These are phyloP conservation scores for Arabidopsis arenosa DNA, from an alignment of 345 rosid species.

Conservation along the genomic window DNA sequence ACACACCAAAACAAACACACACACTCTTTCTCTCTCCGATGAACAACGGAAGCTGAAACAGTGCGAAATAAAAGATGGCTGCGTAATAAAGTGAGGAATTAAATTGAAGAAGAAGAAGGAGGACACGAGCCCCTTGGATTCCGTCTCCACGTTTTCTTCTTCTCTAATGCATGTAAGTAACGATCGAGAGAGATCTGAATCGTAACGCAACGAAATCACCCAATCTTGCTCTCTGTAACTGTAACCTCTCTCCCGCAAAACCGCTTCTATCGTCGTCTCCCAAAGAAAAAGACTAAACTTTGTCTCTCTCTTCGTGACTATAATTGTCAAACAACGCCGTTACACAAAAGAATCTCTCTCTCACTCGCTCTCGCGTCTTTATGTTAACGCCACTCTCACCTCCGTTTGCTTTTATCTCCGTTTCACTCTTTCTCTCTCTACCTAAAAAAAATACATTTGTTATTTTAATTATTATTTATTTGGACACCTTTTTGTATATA, in stretches of 20 bases:
- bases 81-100: slow-evolving; percentile 25
- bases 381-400: slow-evolving; percentile 20
- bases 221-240: slow-evolving; percentile 32
- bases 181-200: slow-evolving; percentile 50
- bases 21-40: background rate
- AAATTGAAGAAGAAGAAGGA: slow-evolving; percentile 3
- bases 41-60: slow-evolving; percentile 7
- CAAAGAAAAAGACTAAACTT: too few species aligned
- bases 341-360: slow-evolving; percentile 5
- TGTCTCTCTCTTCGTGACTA: slow-evolving; percentile 26
- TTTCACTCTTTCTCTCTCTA: slow-evolving; percentile 10
- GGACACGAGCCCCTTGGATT: slow-evolving; percentile 31
- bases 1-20: background rate
- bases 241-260: slow-evolving; percentile 30
- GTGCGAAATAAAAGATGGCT: background rate
- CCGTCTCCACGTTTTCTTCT: slow-evolving; percentile 26
- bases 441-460: background rate
- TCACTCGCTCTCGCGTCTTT: slow-evolving; percentile 29
- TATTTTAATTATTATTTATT: background rate
- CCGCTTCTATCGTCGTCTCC: too few species aligned
- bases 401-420: slow-evolving; percentile 37
- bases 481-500: too few species aligned
- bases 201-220: slow-evolving; percentile 50
- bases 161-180: slow-evolving; percentile 45
- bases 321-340: slow-evolving; percentile 43